Evolutionary conservation across 352 stramenopile genomes (phyloP).

Genomic region (Globisporangium echinulatum): DNA sequence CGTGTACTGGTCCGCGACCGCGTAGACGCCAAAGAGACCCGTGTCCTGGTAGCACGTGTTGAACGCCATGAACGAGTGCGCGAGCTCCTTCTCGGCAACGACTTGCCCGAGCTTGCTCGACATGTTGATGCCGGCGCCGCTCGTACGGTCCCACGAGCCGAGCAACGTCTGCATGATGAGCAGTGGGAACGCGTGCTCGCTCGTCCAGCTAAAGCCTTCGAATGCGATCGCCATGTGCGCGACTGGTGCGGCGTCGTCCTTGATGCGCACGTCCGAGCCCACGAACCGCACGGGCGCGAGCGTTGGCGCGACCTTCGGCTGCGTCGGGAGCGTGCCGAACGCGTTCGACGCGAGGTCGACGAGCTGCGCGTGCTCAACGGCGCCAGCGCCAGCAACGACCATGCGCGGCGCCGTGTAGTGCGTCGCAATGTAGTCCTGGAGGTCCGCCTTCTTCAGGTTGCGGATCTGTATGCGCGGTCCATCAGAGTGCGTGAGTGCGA

Average conservation of each 20-base stretch:
- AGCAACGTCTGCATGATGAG: conserved; percentile 97
- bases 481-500: too few species aligned
- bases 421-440: conserved; percentile 98
- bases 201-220: conserved; percentile 97
- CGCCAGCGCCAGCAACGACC: conserved; percentile 97
- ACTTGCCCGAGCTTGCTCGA: conserved; percentile 95
- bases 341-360: conserved; percentile 95
- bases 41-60: conserved; percentile 99
- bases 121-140: conserved; percentile 92
- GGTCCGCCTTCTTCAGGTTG: conserved; percentile 91
- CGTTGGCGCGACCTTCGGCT: conserved; percentile 56
- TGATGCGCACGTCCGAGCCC: conserved; percentile 89
- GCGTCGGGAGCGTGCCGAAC: conserved; percentile 92
- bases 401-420: conserved; percentile 99
- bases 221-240: conserved; percentile 97
- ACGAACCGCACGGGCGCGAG: conserved; percentile 82
- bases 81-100: conserved; percentile 94
- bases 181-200: conserved; percentile 96
- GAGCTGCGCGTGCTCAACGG: conserved; percentile 96
- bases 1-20: conserved; percentile 92
- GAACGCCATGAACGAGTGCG: conserved; percentile 98
- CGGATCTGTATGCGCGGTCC: conserved; percentile 40
- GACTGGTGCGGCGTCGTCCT: conserved; percentile 82
- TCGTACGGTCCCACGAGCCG: conserved; percentile 89
- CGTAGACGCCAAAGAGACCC: conserved; percentile 98